Evolutionary conservation across 2,329 filamentous ascomycete species (phyloP).

Genomic region (Hypoxylon sp.): DNA sequence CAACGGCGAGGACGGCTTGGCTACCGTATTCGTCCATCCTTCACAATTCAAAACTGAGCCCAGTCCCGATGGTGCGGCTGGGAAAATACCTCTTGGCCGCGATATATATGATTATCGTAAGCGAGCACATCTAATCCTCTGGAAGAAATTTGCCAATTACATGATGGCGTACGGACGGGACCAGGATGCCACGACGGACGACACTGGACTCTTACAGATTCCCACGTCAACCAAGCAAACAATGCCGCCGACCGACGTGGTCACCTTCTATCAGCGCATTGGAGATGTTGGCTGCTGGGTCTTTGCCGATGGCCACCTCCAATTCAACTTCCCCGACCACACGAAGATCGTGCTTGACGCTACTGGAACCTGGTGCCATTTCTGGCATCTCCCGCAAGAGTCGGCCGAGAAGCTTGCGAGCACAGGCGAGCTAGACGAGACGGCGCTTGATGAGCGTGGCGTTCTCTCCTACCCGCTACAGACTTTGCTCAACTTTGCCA

Average conservation of each 20-base stretch:
- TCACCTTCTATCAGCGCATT: slow-evolving; percentile 84
- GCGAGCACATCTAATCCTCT: slow-evolving; percentile 73
- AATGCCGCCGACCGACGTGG: slow-evolving; percentile 67
- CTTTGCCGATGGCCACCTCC: slow-evolving; percentile 82
- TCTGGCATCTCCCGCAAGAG: slow-evolving; percentile 79
- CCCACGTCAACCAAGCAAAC: slow-evolving; percentile 55
- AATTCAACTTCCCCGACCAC: slow-evolving; percentile 91
- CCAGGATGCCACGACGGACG: slow-evolving; percentile 66
- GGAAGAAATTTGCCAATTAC: slow-evolving; percentile 81
- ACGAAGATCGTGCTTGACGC: slow-evolving; percentile 84
- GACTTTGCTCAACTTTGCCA: slow-evolving; percentile 75
- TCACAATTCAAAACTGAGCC: slow-evolving; percentile 69
- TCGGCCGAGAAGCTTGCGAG: slow-evolving; percentile 73
- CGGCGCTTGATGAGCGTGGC: slow-evolving; percentile 77
- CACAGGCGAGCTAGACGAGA: slow-evolving; percentile 74
- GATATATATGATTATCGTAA: slow-evolving; percentile 74
- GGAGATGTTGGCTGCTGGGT: slow-evolving; percentile 86
- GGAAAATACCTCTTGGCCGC: slow-evolving; percentile 71
- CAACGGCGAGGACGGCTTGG: slow-evolving; percentile 71
- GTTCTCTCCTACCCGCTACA: slow-evolving; percentile 79
- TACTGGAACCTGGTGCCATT: slow-evolving; percentile 80
- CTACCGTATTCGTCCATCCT: slow-evolving; percentile 72
- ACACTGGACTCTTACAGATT: slow-evolving; percentile 55
- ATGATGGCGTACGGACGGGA: slow-evolving; percentile 81
- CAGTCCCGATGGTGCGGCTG: slow-evolving; percentile 68